Percentiles rank a stretch among this genome's conserved stretches.
phyloP scores from a whole-genome alignment of 208 protist genomes.

The Willaertia magna region DNA sequence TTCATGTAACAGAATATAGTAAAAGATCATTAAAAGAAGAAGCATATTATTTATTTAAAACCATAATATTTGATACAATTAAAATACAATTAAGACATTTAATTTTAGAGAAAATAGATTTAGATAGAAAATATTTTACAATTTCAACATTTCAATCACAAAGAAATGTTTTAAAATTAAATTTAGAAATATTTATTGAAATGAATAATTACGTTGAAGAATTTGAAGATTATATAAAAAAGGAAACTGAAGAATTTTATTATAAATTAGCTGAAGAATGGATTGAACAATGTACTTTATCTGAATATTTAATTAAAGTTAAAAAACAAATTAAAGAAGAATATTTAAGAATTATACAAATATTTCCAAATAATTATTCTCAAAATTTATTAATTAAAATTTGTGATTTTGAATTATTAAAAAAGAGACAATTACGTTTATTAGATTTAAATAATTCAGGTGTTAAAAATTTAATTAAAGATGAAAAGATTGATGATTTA shows the following conservation, averaged over 20 bases:
- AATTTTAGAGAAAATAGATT: not conserved
- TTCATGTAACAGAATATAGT: not conserved
- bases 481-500: constrained; percentile 4
- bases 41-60: not conserved
- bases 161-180: not conserved
- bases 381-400: not conserved
- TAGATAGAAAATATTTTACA: not conserved
- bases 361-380: constrained; percentile 24
- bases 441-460: constrained; percentile 40
- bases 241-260: constrained; percentile 4
- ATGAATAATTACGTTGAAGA: not conserved
- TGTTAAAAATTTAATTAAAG: constrained; percentile 18
- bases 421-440: constrained; percentile 40
- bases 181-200: not conserved
- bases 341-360: constrained; percentile 40
- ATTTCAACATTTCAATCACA: not conserved
- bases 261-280: not conserved
- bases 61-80: not conserved
- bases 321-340: constrained; percentile 33
- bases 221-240: not conserved
- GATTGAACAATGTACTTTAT: not conserved
- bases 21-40: not conserved
- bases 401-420: constrained; percentile 22
- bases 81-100: not conserved
- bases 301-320: constrained; percentile 39